Evolutionary conservation across 1,284 basidiomycete genomes (phyloP), one percentile per base, ranked within the genome.

Genomic region (Afroboletus lepidellus): DNA sequence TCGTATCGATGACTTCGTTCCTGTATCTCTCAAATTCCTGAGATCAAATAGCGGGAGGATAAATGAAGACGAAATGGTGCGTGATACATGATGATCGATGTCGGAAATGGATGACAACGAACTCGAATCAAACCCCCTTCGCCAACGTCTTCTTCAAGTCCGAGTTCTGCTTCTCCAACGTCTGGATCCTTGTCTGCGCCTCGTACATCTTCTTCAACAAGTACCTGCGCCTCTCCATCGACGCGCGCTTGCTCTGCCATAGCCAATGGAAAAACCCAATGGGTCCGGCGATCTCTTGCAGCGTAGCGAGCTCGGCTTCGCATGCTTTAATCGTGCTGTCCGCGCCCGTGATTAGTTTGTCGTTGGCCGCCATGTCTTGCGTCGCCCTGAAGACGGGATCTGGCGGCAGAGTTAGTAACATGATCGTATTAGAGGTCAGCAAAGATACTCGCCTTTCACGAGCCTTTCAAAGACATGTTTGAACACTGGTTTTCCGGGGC

Each of bases 401-500:
- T 89, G 50, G n/a, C 13, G 1, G 16, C 3, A 46, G 44, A 33
- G 42, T 51, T 8, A 52, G 38, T 34, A 8, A 29, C 34, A 23
- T 15, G 30, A 5, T 24, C 41, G 6, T 53, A 51, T 37, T 51
- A 50, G 41, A 29, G n/a, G 21, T 12, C 16, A 18, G 16, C 3
- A 20, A 8, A 48, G 16, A 18, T n/a, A 64, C 78, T 48, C 59
- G 90, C 90, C 91, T 45, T 84, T 73, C 0, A 92, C 86, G 2
- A 98, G 78, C 30, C 82, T 77, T 58, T 89, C 77, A 68, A 98
- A 98, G 3, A 93, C 93, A 65, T 85, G 87, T 69, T 81, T 80
- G 67, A 92, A 90, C 1, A 98, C 85, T 0, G 96, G 96, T 67
- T 90, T 93, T 32, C 96, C 96, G 0, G 96, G 92, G 39, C 83